These are phyloP conservation scores for Ceratocystis lukuohia DNA, from an alignment of 2,329 filamentous ascomycete species.

Conservation along the genomic window DNA sequence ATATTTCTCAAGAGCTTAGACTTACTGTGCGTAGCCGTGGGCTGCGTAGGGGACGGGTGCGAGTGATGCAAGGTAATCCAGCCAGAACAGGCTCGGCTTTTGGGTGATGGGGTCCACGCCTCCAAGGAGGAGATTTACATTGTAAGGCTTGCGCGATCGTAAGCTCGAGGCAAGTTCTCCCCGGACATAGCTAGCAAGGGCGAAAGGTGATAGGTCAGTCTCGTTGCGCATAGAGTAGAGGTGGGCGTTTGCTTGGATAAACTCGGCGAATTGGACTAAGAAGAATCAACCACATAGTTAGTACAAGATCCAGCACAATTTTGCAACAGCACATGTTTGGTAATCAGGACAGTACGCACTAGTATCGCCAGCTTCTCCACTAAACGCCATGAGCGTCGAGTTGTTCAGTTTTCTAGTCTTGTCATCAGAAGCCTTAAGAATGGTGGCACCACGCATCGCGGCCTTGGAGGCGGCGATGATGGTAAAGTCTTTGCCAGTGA, in stretches of 20 bases:
- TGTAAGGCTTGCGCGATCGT: conserved; percentile 86
- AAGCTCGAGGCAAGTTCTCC: conserved; percentile 83
- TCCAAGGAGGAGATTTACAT: conserved; percentile 88
- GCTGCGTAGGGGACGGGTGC: conserved; percentile 88
- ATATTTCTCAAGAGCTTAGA: not conserved
- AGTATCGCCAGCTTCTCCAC: conserved; percentile 91
- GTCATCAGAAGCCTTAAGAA: conserved; percentile 90
- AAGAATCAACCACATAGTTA: conserved; percentile 19
- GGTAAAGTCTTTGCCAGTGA: conserved; percentile 98
- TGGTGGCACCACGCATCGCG: conserved; percentile 90
- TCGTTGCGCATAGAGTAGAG: conserved; percentile 98
- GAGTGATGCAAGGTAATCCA: conserved; percentile 86
- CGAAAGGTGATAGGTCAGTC: conserved; percentile 77
- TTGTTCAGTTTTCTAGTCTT: conserved; percentile 90
- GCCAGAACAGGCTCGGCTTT: conserved; percentile 89
- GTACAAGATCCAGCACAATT: conserved; percentile 1
- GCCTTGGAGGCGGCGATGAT: conserved; percentile 96
- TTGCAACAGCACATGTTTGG: not conserved
- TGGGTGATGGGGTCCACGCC: conserved; percentile 85
- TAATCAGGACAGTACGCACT: conserved; percentile 37
- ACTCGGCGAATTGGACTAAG: conserved; percentile 95
- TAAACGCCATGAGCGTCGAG: conserved; percentile 88
- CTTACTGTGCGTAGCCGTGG: conserved; percentile 93
- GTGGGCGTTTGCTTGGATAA: conserved; percentile 95
- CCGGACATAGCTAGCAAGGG: conserved; percentile 84